Evolutionary conservation across 371 early-diverging fungal species (phyloP).

Genomic region (Mortierella sp.): DNA sequence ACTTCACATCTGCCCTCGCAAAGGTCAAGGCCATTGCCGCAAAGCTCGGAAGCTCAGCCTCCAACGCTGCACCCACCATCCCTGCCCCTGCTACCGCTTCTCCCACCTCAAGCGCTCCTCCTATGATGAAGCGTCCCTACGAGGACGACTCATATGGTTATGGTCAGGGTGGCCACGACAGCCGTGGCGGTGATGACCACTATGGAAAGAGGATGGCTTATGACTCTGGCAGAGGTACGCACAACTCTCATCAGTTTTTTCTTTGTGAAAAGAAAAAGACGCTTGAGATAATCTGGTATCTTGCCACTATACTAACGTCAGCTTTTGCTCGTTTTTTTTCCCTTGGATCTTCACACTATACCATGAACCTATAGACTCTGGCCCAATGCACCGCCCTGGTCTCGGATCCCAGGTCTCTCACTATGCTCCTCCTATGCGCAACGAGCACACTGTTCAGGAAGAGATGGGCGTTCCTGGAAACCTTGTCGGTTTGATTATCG

Average conservation of each 20-base stretch:
- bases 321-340: not conserved
- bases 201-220: slow-evolving; percentile 44
- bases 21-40: slow-evolving; percentile 91
- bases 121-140: slow-evolving; percentile 45
- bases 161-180: slow-evolving; percentile 21
- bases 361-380: slow-evolving; percentile 24
- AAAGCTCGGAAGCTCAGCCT: slow-evolving; percentile 65
- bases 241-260: not conserved
- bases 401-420: slow-evolving; percentile 62
- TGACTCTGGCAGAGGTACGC: slow-evolving; percentile 26
- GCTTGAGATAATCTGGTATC: not conserved
- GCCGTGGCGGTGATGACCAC: slow-evolving; percentile 23
- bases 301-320: not conserved
- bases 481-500: slow-evolving; percentile 90
- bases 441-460: slow-evolving; percentile 53
- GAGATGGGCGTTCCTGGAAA: slow-evolving; percentile 74
- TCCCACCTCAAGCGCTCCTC: slow-evolving; percentile 14
- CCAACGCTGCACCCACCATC: slow-evolving; percentile 41
- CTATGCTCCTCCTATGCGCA: slow-evolving; percentile 58
- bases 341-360: not conserved
- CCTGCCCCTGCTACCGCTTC: slow-evolving; percentile 35
- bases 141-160: slow-evolving; percentile 58
- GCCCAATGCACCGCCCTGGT: slow-evolving; percentile 66
- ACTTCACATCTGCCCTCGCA: slow-evolving; percentile 80
- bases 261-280: not conserved